Evolutionary conservation across 768 basidiomycete species (phyloP).

Genomic region (Russula virescens): DNA sequence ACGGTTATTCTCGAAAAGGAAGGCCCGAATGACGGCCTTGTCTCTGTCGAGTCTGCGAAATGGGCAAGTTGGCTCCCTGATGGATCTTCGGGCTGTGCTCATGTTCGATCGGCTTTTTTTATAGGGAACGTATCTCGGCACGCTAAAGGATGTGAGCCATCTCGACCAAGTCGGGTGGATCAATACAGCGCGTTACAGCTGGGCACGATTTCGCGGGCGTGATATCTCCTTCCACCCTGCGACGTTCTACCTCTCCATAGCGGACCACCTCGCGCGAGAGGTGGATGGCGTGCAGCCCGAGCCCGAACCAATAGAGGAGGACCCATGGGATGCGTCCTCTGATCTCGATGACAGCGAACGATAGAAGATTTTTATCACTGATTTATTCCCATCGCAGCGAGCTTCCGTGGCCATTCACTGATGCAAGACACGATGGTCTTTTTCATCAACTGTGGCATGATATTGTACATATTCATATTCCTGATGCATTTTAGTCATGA

Average conservation of each 20-base stretch:
- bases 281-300: constrained; percentile 52
- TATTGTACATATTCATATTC: not conserved
- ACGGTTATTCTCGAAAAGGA: constrained; percentile 72
- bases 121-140: constrained; percentile 92
- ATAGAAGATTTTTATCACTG: not conserved
- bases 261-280: constrained; percentile 68
- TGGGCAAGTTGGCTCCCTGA: constrained; percentile 51
- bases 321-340: constrained; percentile 26
- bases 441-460: not conserved
- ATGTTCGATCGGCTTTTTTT: not conserved
- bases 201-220: constrained; percentile 82
- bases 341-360: constrained; percentile 13
- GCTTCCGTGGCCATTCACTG: not conserved
- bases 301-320: constrained; percentile 14
- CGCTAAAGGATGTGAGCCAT: constrained; percentile 85
- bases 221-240: constrained; percentile 90
- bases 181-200: constrained; percentile 81
- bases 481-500: not conserved
- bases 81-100: not conserved
- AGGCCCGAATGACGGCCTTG: constrained; percentile 94
- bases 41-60: constrained; percentile 82
- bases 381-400: not conserved
- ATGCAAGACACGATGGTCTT: not conserved
- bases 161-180: constrained; percentile 93
- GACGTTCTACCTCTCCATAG: constrained; percentile 84